phyloP scores from a whole-genome alignment of 768 basidiomycete species.

The Termitomyces sp. region DNA sequence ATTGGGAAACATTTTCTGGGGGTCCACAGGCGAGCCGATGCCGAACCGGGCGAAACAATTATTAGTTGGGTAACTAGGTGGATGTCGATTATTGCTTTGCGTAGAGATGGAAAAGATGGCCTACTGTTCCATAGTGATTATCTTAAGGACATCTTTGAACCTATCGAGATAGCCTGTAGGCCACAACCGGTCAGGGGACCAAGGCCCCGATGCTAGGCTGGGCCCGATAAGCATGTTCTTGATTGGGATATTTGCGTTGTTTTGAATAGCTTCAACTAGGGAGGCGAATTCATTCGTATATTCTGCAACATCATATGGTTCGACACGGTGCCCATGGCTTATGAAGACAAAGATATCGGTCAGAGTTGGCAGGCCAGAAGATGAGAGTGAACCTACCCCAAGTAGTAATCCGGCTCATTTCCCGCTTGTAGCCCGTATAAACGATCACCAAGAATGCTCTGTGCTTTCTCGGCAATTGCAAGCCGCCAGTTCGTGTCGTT shows the following conservation, averaged over 20 bases:
- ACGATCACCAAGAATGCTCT: constrained; percentile 59
- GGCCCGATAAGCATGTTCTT: constrained; percentile 57
- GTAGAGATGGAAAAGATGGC: not conserved
- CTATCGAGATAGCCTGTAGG: constrained; percentile 45
- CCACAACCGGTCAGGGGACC: constrained; percentile 47
- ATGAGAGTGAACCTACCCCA: constrained; percentile 21
- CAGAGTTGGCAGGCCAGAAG: not conserved
- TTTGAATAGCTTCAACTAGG: constrained; percentile 34
- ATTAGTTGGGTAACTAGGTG: constrained; percentile 47
- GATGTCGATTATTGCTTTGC: not conserved
- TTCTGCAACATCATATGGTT: constrained; percentile 28
- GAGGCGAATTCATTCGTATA: constrained; percentile 48
- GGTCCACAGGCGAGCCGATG: constrained; percentile 34
- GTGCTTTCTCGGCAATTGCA: constrained; percentile 52
- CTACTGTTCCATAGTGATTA: constrained; percentile 57
- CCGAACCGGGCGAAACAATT: constrained; percentile 57
- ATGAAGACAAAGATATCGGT: not conserved
- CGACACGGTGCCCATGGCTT: constrained; percentile 20
- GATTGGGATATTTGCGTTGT: constrained; percentile 29
- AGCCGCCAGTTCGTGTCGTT: constrained; percentile 60
- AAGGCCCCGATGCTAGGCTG: constrained; percentile 50
- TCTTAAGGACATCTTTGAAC: constrained; percentile 37
- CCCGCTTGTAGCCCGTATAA: constrained; percentile 66
- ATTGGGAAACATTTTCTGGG: constrained; percentile 45
- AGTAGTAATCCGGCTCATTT: constrained; percentile 79